Conservation (phyloP, 306 rosid species). For the Cyamopsis tetragonoloba region DNA sequence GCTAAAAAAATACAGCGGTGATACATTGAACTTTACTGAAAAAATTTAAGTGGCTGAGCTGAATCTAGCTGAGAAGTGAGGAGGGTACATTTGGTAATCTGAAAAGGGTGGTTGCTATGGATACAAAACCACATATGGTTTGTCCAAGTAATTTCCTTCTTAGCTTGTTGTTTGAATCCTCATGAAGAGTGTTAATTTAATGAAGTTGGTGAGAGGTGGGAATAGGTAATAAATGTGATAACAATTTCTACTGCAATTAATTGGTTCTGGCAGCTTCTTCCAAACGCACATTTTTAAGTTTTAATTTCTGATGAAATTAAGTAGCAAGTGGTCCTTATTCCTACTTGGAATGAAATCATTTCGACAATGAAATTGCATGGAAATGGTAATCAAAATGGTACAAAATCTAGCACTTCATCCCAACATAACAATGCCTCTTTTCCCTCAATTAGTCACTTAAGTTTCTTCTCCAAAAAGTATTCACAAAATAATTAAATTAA, state of each 20-base stretch:
- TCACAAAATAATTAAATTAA: conserved; percentile 1
- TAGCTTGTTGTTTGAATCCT: conserved; percentile 18
- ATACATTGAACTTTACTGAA: too few relatives aligned
- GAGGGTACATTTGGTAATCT: background rate
- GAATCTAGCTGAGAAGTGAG: too few relatives aligned
- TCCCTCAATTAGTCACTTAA: background rate
- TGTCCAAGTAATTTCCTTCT: conserved; percentile 2
- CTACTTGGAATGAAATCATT: conserved; percentile 61
- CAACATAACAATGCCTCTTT: background rate
- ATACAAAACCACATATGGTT: background rate
- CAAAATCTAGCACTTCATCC: conserved; percentile 26
- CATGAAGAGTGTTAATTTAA: conserved; percentile 19
- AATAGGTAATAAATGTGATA: conserved; percentile 32
- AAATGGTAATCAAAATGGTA: conserved; percentile 24
- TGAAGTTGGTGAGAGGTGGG: conserved; percentile 38
- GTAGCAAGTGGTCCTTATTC: conserved; percentile 61
- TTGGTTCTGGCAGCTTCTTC: conserved; percentile 22
- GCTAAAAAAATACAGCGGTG: too few relatives aligned
- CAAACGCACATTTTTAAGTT: conserved; percentile 15
- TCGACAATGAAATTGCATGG: conserved; percentile 61
- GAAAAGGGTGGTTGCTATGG: conserved; percentile 12
- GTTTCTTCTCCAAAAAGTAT: conserved; percentile 1
- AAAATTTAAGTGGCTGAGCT: too few relatives aligned
- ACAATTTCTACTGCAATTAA: conserved; percentile 30
- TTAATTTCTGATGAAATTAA: conserved; percentile 9